A percentile compares a stretch with the other conserved stretches of the same genome.
Evolutionary conservation across 1,284 basidiomycete species (phyloP).

Genomic region (Fistulina hepatica): DNA sequence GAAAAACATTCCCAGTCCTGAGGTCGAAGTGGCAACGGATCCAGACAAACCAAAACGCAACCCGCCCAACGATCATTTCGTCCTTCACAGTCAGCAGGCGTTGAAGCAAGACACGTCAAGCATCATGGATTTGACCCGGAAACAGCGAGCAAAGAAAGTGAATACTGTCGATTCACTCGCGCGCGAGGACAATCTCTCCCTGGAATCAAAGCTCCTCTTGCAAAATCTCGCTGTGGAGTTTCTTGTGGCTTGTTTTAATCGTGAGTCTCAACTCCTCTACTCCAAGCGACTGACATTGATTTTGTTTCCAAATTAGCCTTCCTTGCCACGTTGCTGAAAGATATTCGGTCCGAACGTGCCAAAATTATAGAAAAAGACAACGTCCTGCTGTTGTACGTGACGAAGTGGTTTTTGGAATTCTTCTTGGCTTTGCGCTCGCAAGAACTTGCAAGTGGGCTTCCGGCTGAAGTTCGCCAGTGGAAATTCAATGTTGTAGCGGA

Average conservation of each 20-base stretch:
- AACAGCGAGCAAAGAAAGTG: constrained; percentile 52
- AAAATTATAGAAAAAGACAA: constrained; percentile 89
- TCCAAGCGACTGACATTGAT: too few relatives aligned
- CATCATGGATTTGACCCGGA: constrained; percentile 72
- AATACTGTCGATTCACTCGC: constrained; percentile 67
- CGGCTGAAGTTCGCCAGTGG: constrained; percentile 33
- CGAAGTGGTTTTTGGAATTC: constrained; percentile 85
- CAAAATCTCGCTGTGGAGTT: constrained; percentile 64
- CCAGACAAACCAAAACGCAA: constrained; percentile 27
- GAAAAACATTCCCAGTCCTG: constrained; percentile 23
- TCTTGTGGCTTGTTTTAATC: constrained; percentile 76
- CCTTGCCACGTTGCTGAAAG: constrained; percentile 74
- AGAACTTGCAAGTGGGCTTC: constrained; percentile 22
- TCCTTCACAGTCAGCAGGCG: constrained; percentile 79
- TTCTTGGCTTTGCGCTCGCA: constrained; percentile 54
- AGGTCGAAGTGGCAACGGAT: constrained; percentile 22
- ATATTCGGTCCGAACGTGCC: constrained; percentile 82
- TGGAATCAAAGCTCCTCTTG: constrained; percentile 60
- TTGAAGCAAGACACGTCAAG: constrained; percentile 63
- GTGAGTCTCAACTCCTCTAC: constrained; percentile 36
- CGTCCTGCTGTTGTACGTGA: constrained; percentile 71
- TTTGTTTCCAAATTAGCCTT: constrained; percentile 45
- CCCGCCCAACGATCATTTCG: constrained; percentile 29
- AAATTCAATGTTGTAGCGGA: constrained; percentile 71
- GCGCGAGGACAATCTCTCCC: constrained; percentile 59